Evolutionary conservation across 2,329 filamentous ascomycete species (phyloP).

Genomic region (Pyricularia pennisetigena): DNA sequence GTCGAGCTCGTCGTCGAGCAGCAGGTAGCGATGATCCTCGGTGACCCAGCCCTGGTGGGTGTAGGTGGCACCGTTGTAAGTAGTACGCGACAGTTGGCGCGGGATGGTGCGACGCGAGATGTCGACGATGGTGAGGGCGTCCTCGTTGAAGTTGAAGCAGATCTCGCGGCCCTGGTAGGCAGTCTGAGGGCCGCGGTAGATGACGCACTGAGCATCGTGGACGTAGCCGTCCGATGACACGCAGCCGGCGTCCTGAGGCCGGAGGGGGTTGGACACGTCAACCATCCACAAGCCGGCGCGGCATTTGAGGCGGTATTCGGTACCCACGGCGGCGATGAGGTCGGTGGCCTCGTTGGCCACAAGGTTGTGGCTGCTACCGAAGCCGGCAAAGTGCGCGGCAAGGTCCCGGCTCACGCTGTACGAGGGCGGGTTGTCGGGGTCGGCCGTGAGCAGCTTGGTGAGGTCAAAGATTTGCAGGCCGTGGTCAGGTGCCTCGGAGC

Average conservation of each 20-base stretch:
- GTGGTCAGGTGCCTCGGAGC: constrained; percentile 34
- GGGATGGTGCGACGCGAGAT: constrained; percentile 14
- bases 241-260: constrained; percentile 42
- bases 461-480: constrained; percentile 55
- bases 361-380: constrained; percentile 3
- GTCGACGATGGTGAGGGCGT: constrained; percentile 31
- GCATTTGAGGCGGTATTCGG: constrained; percentile 29
- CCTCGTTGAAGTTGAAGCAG: constrained; percentile 47
- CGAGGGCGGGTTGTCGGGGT: constrained; percentile 19
- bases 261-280: constrained; percentile 41
- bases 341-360: constrained; percentile 16
- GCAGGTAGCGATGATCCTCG: constrained; percentile 31
- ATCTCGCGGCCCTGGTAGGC: constrained; percentile 38
- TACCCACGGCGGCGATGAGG: constrained; percentile 31
- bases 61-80: constrained; percentile 43
- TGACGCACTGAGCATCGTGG: constrained; percentile 50
- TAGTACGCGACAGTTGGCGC: constrained; percentile 19
- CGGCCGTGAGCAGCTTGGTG: constrained; percentile 36
- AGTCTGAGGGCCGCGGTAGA: constrained; percentile 39
- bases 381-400: neutral
- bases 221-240: constrained; percentile 47
- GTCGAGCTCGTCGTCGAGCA: constrained; percentile 43
- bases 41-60: constrained; percentile 44
- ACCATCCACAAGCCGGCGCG: constrained; percentile 47
- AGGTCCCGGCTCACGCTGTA: neutral